Base-by-base conservation (phyloP, 805 yeast species). In the Kazachstania psychrophila region DNA sequence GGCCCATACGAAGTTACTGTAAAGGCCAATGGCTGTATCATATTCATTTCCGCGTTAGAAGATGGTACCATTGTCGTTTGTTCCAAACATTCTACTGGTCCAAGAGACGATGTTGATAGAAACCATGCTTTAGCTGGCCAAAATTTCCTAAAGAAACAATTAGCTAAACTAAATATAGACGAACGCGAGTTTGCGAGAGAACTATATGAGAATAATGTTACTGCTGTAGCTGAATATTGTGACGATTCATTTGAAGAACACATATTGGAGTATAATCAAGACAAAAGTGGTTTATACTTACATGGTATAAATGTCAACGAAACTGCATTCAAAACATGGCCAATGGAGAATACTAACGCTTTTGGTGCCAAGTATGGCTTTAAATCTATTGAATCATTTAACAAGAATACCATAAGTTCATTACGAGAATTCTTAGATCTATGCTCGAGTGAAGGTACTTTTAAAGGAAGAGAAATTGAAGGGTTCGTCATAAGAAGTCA, bases 201-300 rank as follows among this genome's bases (percentile, higher is more conserved):
- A 1, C 62, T 92, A 6, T 69, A 68, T 47, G 47, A 58, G 1
- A 46, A 65, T 43, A 72, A 76, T 38, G 51, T 75, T 23, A 92
- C 99, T 1, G 95, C 95, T 0, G 95, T 87, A 2, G 87, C 88
- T 0, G 99, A 92, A 59, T 70, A 74, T 24, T 92, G 99, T 58
- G 96, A 92, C 54, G 98, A 92, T 51, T 60, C 58, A 0, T 92
- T 92, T 57, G 98, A 92, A 55, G 97, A 92, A 56, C 99, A 92
- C 55, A 83, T 92, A 6, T 65, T 92, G 33, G 79, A 78, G 39
- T 92, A 92, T 52, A 55, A 68, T 2, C 65, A 64, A 1, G 77
- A 78, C 0, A 62, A 61, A 8, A 75, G 95, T 0, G 99, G 99
- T 0, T 62, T 92, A 5, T 92, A 92, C 47, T 57, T 92, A 13